A percentile compares a stretch with the other conserved stretches of the same genome.
phyloP scores from a whole-genome alignment of 345 rosid genomes.

The Zanthoxylum bungeanum region DNA sequence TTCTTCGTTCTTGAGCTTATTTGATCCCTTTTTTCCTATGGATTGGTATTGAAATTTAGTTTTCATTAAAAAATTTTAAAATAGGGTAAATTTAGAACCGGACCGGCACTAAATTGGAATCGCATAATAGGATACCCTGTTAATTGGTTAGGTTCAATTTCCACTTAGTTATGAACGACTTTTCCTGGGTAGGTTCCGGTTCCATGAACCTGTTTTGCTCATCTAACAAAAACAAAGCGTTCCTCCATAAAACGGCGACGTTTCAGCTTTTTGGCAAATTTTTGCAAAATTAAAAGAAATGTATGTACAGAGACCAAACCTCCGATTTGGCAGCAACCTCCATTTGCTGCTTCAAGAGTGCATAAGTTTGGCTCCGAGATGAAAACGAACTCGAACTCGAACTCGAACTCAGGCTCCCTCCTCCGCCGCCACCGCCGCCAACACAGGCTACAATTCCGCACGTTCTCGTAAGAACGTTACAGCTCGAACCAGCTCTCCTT shows the following conservation, averaged over 20 bases:
- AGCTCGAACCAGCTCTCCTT: slow-evolving; percentile 9
- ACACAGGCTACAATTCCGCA: slow-evolving; percentile 37
- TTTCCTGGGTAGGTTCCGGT: too few species aligned
- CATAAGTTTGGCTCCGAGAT: slow-evolving; percentile 56
- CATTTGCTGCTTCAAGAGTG: slow-evolving; percentile 62
- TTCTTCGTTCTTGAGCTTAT: too few species aligned
- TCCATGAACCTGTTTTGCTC: too few species aligned
- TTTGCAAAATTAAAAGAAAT: not conserved
- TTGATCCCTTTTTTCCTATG: too few species aligned
- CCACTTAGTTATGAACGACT: too few species aligned
- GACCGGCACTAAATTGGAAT: too few species aligned
- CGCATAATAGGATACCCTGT: too few species aligned
- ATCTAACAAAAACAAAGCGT: not conserved
- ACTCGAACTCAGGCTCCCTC: slow-evolving; percentile 32
- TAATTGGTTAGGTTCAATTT: too few species aligned
- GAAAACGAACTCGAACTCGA: slow-evolving; percentile 30
- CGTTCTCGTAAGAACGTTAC: slow-evolving; percentile 18
- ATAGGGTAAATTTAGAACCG: too few species aligned
- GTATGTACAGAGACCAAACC: slow-evolving; percentile 22
- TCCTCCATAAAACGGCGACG: not conserved
- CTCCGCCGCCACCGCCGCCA: slow-evolving; percentile 30
- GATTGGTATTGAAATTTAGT: too few species aligned
- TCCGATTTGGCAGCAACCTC: slow-evolving; percentile 68
- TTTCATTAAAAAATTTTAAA: too few species aligned
- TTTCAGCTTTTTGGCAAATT: too few species aligned